Base-by-base conservation (phyloP, 352 stramenopile species). In the Globisporangium splendens region DNA sequence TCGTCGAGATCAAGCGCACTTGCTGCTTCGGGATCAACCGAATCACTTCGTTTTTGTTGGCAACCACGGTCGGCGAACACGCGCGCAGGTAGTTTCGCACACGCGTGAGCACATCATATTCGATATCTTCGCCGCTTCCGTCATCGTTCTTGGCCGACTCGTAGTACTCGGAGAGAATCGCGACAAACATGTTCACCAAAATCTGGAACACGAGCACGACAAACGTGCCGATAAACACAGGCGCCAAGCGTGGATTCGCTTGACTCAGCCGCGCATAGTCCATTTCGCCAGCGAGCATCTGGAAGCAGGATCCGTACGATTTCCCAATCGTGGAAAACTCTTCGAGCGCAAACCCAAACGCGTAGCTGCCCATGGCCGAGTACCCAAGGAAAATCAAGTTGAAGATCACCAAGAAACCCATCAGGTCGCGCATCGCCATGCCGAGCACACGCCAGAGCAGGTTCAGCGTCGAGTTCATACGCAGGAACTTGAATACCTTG, bases 131-230 rank as follows among this genome's bases (percentile, higher is more conserved):
- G 43, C 72, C 77, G 18, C 65, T 76, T 3, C 66, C 78, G 54
- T 86, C 81, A 64, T 89, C 83, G 46, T 91, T 88, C 66, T 92
- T 94, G 1, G 83, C 85, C 7, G 73, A 79, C 64, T 92, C 80
- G 65, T 95, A 94, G 54, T 93, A 95, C 58, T 95, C 84, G 1
- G 81, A 93, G 1, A 95, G 65, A 77, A 95, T 94, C 1, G 86
- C 86, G 48, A 95, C 83, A 70, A 95, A 95, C 86, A 95, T 95
- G 58, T 95, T 95, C 15, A 95, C 86, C 33, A 93, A 57, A 47
- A 95, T 91, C 60, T 93, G 84, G 63, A 92, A 91, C 17, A 94
- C 81, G 35, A 93, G 65, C 48, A 95, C 82, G 44, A 95, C 80
- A 56, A 95, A 95, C 17, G 81, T 93, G 31, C 77, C 80, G 39